Evolutionary conservation across 106 monocot species (phyloP), one percentile per base, ranked within the genome.

Genomic region (Narthecium ossifragum): DNA sequence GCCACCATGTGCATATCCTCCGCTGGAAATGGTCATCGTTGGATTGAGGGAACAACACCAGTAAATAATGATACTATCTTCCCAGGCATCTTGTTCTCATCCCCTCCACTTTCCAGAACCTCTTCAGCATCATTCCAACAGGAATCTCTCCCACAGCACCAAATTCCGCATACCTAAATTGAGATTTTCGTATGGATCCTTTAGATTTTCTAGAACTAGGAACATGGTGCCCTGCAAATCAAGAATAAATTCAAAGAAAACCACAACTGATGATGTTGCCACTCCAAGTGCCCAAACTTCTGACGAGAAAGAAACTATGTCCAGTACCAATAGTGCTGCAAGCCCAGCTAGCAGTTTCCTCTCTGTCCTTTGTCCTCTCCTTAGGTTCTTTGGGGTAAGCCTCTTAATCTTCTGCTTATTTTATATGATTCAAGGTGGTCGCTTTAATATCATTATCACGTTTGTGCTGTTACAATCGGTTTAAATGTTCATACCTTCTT

Each of bases 341-440:
- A 51, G 47, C 41, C 51, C 54, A 39, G 52, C 85, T 36, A 56
- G 43, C 36, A 78, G 86, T 51, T 78, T 86, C 74, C 57, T 86
- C 32, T 81, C 86, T 31, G 20, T 81, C 46, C 78, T 86, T 15
- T 86, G 86, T 40, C 86, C 86, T 31, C 81, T 86, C 48, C 80
- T 86, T 50, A 86, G 72, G 60, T 56, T 86, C 17, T 75, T 86
- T 53, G 78, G 64, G 17, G 85, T 85, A 64, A 77, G 55, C 30
- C 18, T 4, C 17, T 52, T 4, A 27, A 5, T 15, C 25, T 30
- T n/a, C 38, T 4, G 3, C 25, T 27, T 34, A 6, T 53, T 15
- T 51, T 60, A n/a, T n/a, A n/a, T n/a, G n/a, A n/a, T n/a, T n/a
- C 46, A 40, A 0, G 14, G 9, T 23, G 10, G 37, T 30, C 9